phyloP scores from a whole-genome alignment of 805 yeast genomes.

The Nakazawaea anatomiae region DNA sequence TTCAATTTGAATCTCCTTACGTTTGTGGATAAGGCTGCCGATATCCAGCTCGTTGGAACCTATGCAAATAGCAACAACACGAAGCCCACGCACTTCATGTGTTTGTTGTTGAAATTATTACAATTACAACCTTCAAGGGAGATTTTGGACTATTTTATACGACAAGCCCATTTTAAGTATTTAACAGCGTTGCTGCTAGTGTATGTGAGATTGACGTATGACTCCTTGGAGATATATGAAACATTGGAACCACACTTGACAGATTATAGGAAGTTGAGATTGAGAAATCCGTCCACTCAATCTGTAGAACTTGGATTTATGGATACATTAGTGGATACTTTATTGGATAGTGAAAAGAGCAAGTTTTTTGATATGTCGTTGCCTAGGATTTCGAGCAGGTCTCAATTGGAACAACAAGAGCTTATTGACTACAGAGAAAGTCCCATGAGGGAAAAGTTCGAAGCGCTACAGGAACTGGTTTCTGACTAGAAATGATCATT shows the following conservation, averaged over 20 bases:
- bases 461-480: slow-evolving; percentile 17
- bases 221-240: slow-evolving; percentile 39
- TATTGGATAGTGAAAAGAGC: slow-evolving; percentile 38
- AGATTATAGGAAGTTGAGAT: slow-evolving; percentile 68
- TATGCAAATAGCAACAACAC: slow-evolving; percentile 31
- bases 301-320: slow-evolving; percentile 42
- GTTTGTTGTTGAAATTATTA: slow-evolving; percentile 68
- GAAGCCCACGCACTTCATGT: slow-evolving; percentile 67
- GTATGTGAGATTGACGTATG: slow-evolving; percentile 48
- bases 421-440: slow-evolving; percentile 33
- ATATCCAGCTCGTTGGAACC: slow-evolving; percentile 44
- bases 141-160: slow-evolving; percentile 46
- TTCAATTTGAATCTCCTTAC: slow-evolving; percentile 36
- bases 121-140: slow-evolving; percentile 68
- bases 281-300: slow-evolving; percentile 30
- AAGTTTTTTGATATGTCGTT: slow-evolving; percentile 70
- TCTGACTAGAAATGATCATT: neutral
- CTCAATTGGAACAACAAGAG: slow-evolving; percentile 35
- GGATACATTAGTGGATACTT: slow-evolving; percentile 69
- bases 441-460: slow-evolving; percentile 26
- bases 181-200: slow-evolving; percentile 62
- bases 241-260: slow-evolving; percentile 47
- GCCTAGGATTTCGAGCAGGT: slow-evolving; percentile 50
- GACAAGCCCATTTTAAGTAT: slow-evolving; percentile 72
- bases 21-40: slow-evolving; percentile 41